These are phyloP conservation scores for Fusarium succisae DNA, from an alignment of 2,329 filamentous ascomycete species.

Conservation along the genomic window DNA sequence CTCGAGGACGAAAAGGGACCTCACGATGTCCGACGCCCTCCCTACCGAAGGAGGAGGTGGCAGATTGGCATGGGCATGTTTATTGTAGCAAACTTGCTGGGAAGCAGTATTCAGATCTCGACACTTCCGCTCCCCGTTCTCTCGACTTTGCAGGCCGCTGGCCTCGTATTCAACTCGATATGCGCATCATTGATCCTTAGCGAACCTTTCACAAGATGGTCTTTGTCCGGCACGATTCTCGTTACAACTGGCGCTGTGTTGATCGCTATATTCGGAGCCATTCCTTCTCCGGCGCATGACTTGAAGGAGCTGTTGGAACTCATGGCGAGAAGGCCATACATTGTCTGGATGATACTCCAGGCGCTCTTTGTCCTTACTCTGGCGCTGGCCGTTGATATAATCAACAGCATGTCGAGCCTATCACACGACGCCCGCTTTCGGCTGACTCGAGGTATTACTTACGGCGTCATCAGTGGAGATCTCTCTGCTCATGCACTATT, in stretches of 20 bases:
- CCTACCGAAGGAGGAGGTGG: conserved; percentile 91
- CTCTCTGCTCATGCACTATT: conserved; percentile 92
- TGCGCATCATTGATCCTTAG: conserved; percentile 92
- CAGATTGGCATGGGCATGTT: conserved; percentile 98
- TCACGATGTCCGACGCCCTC: conserved; percentile 82
- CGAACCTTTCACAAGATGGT: conserved; percentile 94
- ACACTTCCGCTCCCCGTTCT: conserved; percentile 93
- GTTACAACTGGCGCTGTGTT: conserved; percentile 89
- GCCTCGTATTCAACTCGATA: conserved; percentile 97
- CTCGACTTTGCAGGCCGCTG: conserved; percentile 93
- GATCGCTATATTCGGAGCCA: conserved; percentile 93
- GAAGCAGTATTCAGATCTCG: conserved; percentile 97
- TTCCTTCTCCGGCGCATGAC: conserved; percentile 91
- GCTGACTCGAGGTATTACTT: conserved; percentile 83
- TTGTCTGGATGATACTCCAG: conserved; percentile 89
- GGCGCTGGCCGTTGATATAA: conserved; percentile 68
- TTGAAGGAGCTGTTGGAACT: conserved; percentile 82
- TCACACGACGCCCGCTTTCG: conserved; percentile 73
- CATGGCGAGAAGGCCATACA: conserved; percentile 77
- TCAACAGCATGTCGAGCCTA: conserved; percentile 61
- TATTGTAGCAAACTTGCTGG: conserved; percentile 90
- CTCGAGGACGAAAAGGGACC: conserved; percentile 93
- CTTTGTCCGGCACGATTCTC: conserved; percentile 87
- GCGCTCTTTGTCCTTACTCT: conserved; percentile 76
- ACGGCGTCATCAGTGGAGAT: conserved; percentile 90